A percentile compares a stretch with the other conserved stretches of the same genome.
These are phyloP conservation scores for Saccharomycopsis amapae DNA, from an alignment of 805 yeast genomes.

Conservation along the genomic window DNA sequence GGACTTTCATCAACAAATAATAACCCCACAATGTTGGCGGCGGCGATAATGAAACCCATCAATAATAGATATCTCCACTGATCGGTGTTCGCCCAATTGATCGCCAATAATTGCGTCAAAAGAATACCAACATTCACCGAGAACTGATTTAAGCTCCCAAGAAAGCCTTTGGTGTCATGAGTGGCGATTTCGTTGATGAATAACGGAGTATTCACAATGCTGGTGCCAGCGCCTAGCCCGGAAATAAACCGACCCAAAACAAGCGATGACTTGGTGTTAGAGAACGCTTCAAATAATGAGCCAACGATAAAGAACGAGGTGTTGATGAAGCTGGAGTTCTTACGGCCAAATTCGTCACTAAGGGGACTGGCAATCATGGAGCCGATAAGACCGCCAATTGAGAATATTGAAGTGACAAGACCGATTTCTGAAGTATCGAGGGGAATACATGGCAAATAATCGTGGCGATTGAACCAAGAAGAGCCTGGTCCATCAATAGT, in stretches of 20 bases:
- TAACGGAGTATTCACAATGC: slow-evolving; percentile 79
- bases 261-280: slow-evolving; percentile 38
- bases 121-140: slow-evolving; percentile 81
- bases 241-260: slow-evolving; percentile 65
- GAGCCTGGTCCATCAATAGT: slow-evolving; percentile 26
- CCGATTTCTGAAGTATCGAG: slow-evolving; percentile 58
- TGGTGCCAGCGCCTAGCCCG: slow-evolving; percentile 84
- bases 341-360: slow-evolving; percentile 63
- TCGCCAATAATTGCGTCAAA: slow-evolving; percentile 68
- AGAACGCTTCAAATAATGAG: slow-evolving; percentile 48
- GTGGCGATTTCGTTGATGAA: slow-evolving; percentile 80
- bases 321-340: slow-evolving; percentile 43
- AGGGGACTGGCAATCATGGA: slow-evolving; percentile 60
- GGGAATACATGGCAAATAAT: slow-evolving; percentile 40
- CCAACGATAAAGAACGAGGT: slow-evolving; percentile 51
- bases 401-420: slow-evolving; percentile 65
- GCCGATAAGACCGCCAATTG: slow-evolving; percentile 78
- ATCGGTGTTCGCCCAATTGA: slow-evolving; percentile 53
- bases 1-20: slow-evolving; percentile 67
- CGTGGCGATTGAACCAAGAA: slow-evolving; percentile 36
- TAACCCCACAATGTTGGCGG: slow-evolving; percentile 38
- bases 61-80: slow-evolving; percentile 70
- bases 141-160: slow-evolving; percentile 89
- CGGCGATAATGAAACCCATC: slow-evolving; percentile 52
- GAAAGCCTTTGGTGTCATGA: slow-evolving; percentile 52